Evolutionary conservation across 345 rosid genomes (phyloP), one percentile per base, ranked within the genome.

Genomic region (Laguncularia racemosa): DNA sequence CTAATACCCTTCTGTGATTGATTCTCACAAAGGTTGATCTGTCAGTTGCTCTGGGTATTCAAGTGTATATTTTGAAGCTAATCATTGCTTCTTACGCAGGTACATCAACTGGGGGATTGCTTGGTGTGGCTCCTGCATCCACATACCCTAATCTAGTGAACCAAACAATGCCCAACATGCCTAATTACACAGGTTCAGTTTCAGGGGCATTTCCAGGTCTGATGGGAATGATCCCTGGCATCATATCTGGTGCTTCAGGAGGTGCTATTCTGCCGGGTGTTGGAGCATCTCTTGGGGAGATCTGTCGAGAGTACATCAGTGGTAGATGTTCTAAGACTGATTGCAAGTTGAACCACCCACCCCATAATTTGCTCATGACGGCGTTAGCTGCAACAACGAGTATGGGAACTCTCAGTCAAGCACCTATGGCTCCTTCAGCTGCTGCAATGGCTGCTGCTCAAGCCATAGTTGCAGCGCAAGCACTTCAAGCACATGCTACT

Each of bases 361-460:
- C 96, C 1, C 96, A 89, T 66, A 87, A 81, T 66, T 74, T 87
- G 79, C 76, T 87, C 67, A 89, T 93, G 99, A 79, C 92, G 59
- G 97, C 97, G 16, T 85, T 93, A 54, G 96, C 97, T 70, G 92
- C 96, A 50, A 81, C 97, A n/a, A 85, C 97, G 19, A 71, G 82
- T 62, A 82, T 87, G 95, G 87, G 99, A 57, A 84, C 78, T 58
- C 77, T 87, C 14, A 93, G 95, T 72, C 96, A 87, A 78, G 92
- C 85, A 17, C 99, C 97, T 20, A 89, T 93, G 97, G 95, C 99
- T 12, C 99, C 97, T 78, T 93, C 99, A 43, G 99, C 99, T 28
- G 99, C 97, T 61, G 99, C 99, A 46, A 93, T 89, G 99, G 98
- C 98, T 80, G 98, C 98, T 71, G 98, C 98, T 58, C 98, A 92